Evolutionary conservation across 106 monocot species (phyloP).

Genomic region (Dioscorea dumetorum): DNA sequence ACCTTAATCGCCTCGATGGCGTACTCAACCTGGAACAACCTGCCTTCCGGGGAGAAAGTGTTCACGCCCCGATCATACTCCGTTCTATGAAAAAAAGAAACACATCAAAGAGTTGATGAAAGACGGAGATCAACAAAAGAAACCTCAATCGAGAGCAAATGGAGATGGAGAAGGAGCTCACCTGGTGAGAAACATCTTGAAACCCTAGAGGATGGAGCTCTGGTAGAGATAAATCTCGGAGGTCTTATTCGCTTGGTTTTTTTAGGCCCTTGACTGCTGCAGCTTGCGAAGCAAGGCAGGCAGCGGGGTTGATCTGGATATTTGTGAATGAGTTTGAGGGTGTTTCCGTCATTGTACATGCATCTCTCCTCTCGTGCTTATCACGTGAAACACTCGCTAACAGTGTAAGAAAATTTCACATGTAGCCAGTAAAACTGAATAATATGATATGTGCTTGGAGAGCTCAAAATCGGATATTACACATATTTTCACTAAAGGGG

Average conservation of each 20-base stretch:
- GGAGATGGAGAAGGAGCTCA: neutral
- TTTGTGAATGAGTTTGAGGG: neutral
- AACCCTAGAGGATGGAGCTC: neutral
- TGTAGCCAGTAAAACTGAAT: no score
- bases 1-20: slow-evolving; percentile 99
- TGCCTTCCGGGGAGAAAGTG: slow-evolving; percentile 94
- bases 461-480: no score
- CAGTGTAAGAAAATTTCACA: no score
- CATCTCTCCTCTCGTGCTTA: no score
- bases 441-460: no score
- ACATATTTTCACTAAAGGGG: no score
- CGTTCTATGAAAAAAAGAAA: slow-evolving; percentile 39
- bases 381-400: no score
- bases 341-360: neutral
- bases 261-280: neutral
- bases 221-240: neutral
- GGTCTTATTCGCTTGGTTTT: neutral
- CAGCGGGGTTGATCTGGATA: neutral
- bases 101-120: neutral
- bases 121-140: neutral
- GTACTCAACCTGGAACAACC: slow-evolving; percentile 93
- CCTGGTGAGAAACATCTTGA: slow-evolving; percentile 74
- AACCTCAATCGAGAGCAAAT: neutral
- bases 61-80: slow-evolving; percentile 97
- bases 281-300: slow-evolving; percentile 1